Percentiles rank a stretch among this genome's conserved stretches.
These are phyloP conservation scores for Mortierella claussenii DNA, from an alignment of 192 early-diverging fungal genomes.

Conservation along the genomic window DNA sequence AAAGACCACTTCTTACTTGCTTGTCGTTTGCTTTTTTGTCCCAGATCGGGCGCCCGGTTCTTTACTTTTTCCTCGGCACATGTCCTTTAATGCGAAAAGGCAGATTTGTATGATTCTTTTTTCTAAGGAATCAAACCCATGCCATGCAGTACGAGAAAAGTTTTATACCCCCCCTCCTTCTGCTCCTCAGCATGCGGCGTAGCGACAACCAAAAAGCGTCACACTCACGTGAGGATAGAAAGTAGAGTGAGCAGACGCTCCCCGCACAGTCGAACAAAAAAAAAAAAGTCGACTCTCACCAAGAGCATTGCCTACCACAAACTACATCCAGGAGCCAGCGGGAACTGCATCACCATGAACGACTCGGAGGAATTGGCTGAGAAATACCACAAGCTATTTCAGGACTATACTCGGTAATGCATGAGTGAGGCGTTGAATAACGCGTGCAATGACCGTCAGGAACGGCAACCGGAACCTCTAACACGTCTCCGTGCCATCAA, in stretches of 20 bases:
- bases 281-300: too few species aligned
- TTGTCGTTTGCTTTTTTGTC: conserved; percentile 10
- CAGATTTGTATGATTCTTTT: conserved; percentile 52
- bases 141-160: background rate
- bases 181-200: too few species aligned
- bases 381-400: conserved; percentile 65
- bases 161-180: too few species aligned
- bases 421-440: too few species aligned
- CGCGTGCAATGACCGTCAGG: too few species aligned
- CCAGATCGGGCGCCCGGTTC: conserved; percentile 33
- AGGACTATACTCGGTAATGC: conserved; percentile 66
- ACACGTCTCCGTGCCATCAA: background rate
- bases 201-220: too few species aligned
- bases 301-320: too few species aligned
- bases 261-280: too few species aligned
- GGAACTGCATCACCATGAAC: conserved; percentile 15
- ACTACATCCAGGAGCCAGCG: background rate
- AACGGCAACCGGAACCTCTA: too few species aligned
- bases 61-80: conserved; percentile 45
- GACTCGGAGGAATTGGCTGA: conserved; percentile 65
- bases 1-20: background rate
- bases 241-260: too few species aligned
- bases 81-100: conserved; percentile 55
- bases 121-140: conserved; percentile 18
- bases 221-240: too few species aligned